Evolutionary conservation across 2,329 filamentous ascomycete genomes (phyloP), one percentile per base, ranked within the genome.

Genomic region (Aspergillus sclerotialis): DNA sequence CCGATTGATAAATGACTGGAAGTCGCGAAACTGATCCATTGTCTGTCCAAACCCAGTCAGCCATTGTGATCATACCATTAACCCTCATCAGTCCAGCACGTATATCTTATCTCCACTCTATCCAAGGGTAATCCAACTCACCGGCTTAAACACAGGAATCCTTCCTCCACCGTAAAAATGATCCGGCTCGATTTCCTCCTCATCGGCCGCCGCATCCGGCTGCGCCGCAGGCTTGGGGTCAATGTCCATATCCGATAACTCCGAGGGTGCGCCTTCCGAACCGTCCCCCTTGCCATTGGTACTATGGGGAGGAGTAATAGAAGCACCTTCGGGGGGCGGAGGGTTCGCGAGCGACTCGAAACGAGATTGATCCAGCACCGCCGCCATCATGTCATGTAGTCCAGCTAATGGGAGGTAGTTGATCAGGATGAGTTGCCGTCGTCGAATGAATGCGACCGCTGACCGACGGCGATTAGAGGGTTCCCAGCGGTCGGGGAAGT

Each of bases 11-110:
- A 93, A 96, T 57, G 77, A 78, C 65, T 90, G 84, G 63, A 98
- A 98, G 64, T 92, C 86, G 54, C 80, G 80, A 66, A 96, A 96
- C 64, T 98, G 88, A 42, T 83, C 76, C 86, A 95, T 94, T 39
- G 83, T 90, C 63, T 80, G 47, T 41, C 36, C 32, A 33, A 33
- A 15, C 31, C n/a, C 32, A 17, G 40, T 57, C 36, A 56, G 48
- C 33, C 19, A 23, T 23, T 23, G 7, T 23, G 27, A 24, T 19
- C 23, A 14, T 12, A 7, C 7, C 9, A 17, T 16, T 11, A 10
- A 8, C 18, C 18, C 15, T 16, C 15, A 5, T n/a, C 16, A 13
- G 10, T 28, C 26, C 26, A 28, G 8, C 26, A 14, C 26, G 6
- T 23, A 10, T 23, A 6, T 23, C 19, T 23, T 23, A 23, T 23